These are phyloP conservation scores for Ceratocystis harringtonii DNA, from an alignment of 2,329 filamentous ascomycete species.

Conservation along the genomic window DNA sequence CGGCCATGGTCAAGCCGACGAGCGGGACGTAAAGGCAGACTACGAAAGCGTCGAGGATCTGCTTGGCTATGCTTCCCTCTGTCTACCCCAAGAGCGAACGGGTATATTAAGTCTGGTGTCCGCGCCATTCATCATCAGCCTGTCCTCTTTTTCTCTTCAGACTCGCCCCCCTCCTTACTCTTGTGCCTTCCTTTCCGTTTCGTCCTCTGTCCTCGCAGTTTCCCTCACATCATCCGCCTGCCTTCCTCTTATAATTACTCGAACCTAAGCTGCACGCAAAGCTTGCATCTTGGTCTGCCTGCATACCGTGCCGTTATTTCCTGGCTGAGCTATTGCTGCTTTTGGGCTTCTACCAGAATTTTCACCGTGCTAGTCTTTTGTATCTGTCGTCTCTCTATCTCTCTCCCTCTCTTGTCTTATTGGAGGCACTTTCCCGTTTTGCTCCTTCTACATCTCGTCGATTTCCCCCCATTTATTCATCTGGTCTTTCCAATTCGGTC, in stretches of 20 bases:
- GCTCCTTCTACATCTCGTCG: neutral
- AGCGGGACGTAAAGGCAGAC: neutral
- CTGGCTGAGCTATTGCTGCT: neutral
- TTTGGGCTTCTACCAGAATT: neutral
- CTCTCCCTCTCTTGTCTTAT: neutral
- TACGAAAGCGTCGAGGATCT: neutral
- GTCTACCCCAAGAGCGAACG: neutral
- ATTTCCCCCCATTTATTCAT: neutral
- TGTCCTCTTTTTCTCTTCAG: neutral
- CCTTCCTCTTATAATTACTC: neutral
- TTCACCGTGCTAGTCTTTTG: neutral
- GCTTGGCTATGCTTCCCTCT: neutral
- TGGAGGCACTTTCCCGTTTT: slow-evolving; percentile 4
- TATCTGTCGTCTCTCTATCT: neutral
- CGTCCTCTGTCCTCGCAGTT: neutral
- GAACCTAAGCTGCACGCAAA: neutral
- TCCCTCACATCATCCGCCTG: neutral
- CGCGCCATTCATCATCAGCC: neutral
- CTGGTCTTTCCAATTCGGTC: neutral
- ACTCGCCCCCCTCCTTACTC: neutral
- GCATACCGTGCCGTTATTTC: neutral
- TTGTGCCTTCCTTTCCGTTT: neutral
- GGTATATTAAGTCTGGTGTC: neutral
- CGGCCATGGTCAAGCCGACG: neutral
- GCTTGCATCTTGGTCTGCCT: neutral